Evolutionary conservation across 768 basidiomycete genomes (phyloP), one percentile per base, ranked within the genome.

Genomic region (Cantharellus cinnabarinus): DNA sequence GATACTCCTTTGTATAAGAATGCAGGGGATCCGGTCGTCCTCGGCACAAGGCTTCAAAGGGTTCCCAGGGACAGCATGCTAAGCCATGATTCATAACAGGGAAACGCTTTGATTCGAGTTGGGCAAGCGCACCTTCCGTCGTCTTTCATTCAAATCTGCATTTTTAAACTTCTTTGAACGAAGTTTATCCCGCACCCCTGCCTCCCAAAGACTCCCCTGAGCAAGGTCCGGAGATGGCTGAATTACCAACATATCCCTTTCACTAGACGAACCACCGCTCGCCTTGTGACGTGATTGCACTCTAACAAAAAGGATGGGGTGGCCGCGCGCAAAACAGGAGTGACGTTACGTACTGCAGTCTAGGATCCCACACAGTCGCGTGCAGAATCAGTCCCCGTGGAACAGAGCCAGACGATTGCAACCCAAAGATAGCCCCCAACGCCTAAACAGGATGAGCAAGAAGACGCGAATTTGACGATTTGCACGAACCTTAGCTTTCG

Each of bases 61-160:
- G 0, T 79, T 83, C 2, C 93, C 93, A 3, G 93, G 94, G 3
- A 91, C 70, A 4, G 78, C 72, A 64, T 82, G 81, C 85, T 90
- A 37, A 48, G 29, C 10, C 29, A 10, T 29, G 29, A 65, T 15
- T 56, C 40, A 44, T 15, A 29, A 29, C 20, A 29, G 20, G 20
- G 10, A 41, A 37, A 61, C 53, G 5, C 39, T 39, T 48, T 60
- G 56, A 41, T 20, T 29, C 42, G 60, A 44, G 56, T 35, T 59
- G 15, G 42, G 59, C 40, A 50, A 61, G 60, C 67, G 59, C 65
- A 86, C 91, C 72, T 84, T 76, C 5, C 83, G 75, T 10, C 86
- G 76, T 50, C 94, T 76, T n/a, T 79, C 76, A 62, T 99, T 93
- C 15, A 98, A 69, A 62, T 94, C 86, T 64, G 82, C 81, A 70